phyloP scores from a whole-genome alignment of 139 green algal species.

The Dunaliella primolecta region DNA sequence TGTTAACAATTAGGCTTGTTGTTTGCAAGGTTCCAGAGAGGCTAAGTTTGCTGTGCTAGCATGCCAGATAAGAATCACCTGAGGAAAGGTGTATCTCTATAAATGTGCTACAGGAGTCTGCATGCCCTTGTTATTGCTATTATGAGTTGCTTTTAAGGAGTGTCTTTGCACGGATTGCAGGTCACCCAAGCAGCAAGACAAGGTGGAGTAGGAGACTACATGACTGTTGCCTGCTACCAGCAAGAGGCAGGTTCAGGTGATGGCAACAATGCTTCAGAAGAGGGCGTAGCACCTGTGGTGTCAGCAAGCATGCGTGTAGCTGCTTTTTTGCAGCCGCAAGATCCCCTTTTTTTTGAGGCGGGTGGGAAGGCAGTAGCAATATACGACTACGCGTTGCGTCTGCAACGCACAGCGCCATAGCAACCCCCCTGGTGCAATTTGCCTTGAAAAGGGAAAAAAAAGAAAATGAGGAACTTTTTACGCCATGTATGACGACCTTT shows the following conservation, averaged over 20 bases:
- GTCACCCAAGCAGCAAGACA: slow-evolving; percentile 30
- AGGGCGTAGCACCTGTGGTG: background rate
- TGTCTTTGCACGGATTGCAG: too few relatives aligned
- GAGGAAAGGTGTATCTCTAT: too few relatives aligned
- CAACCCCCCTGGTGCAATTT: background rate
- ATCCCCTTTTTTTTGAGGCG: slow-evolving; percentile 31
- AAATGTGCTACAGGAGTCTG: too few relatives aligned
- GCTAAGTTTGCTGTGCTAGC: too few relatives aligned
- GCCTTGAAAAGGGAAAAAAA: background rate
- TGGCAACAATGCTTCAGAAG: background rate
- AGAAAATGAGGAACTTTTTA: background rate
- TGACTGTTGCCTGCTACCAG: slow-evolving; percentile 1
- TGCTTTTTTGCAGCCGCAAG: slow-evolving; percentile 39
- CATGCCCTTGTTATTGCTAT: too few relatives aligned
- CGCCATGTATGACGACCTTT: background rate
- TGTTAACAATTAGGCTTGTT: too few relatives aligned
- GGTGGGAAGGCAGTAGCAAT: slow-evolving; percentile 25
- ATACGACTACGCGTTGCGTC: too few relatives aligned
- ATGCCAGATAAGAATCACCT: too few relatives aligned
- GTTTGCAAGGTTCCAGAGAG: too few relatives aligned
- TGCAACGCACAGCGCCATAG: too few relatives aligned
- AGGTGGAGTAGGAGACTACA: slow-evolving; percentile 32
- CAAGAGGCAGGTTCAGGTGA: too few relatives aligned
- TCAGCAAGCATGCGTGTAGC: slow-evolving; percentile 23
- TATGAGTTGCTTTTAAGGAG: too few relatives aligned